Evolutionary conservation across 176 grass and related monocot genomes (phyloP).

Genomic region (Tuctoria greenei): DNA sequence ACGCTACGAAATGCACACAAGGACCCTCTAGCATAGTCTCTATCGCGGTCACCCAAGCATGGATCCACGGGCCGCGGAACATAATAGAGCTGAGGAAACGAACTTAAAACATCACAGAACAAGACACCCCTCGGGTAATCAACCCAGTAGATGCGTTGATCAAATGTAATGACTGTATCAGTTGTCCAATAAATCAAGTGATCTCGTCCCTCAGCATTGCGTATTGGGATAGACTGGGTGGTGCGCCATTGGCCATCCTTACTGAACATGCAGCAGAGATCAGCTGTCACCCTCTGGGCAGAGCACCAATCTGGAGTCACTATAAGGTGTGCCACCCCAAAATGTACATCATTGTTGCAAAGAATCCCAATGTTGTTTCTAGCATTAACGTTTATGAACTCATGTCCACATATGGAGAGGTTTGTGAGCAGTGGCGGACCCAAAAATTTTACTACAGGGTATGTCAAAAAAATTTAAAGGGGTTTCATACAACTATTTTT

Average conservation of each 20-base stretch:
- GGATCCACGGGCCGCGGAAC: neutral
- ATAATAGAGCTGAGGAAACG: neutral
- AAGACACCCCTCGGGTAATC: neutral
- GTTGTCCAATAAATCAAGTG: neutral
- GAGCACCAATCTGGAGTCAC: neutral
- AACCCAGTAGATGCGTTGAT: no score
- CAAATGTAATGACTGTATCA: neutral
- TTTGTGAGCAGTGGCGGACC: neutral
- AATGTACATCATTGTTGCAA: neutral
- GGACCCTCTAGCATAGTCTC: neutral
- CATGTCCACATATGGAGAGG: neutral
- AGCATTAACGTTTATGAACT: no score
- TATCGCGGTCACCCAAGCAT: neutral
- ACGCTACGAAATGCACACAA: neutral
- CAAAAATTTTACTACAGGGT: no score
- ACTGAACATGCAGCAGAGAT: neutral
- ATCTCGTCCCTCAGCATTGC: neutral
- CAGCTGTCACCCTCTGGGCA: neutral
- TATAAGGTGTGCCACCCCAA: neutral
- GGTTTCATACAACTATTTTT: no score
- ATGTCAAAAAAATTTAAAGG: no score
- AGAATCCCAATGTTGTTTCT: neutral
- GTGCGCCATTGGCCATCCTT: neutral
- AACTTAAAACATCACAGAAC: neutral
- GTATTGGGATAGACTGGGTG: neutral